Evolutionary conservation across 2,329 filamentous ascomycete genomes (phyloP).

Genomic region (Endoconidiophora polonica): DNA sequence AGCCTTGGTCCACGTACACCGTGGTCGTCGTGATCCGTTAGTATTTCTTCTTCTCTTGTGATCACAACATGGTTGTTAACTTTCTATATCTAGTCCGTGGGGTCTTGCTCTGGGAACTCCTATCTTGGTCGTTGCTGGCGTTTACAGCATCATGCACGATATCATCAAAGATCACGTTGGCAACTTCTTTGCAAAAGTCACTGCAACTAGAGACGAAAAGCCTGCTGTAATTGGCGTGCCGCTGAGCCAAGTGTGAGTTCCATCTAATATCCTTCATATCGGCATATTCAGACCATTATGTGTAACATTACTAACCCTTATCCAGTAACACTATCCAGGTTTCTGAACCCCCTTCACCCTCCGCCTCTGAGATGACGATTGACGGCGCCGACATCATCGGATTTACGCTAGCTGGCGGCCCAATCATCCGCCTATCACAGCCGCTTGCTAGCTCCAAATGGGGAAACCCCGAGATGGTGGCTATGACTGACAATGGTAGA

Average conservation of each 20-base stretch:
- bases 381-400: constrained; percentile 22
- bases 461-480: constrained; percentile 13
- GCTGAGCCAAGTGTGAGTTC: constrained; percentile 24
- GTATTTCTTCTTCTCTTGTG: constrained; percentile 15
- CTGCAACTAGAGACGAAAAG: constrained; percentile 15
- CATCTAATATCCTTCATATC: not conserved
- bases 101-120: constrained; percentile 43
- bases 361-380: constrained; percentile 13
- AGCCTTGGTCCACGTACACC: constrained; percentile 32
- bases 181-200: constrained; percentile 17
- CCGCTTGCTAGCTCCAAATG: constrained; percentile 16
- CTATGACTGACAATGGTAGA: constrained; percentile 6
- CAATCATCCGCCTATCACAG: constrained; percentile 29
- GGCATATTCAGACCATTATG: constrained; percentile 11
- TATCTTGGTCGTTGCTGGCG: constrained; percentile 39
- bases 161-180: constrained; percentile 23
- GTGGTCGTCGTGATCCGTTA: constrained; percentile 34
- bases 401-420: constrained; percentile 28
- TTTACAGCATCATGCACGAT: constrained; percentile 32
- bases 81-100: constrained; percentile 28
- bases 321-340: constrained; percentile 9
- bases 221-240: too few species aligned
- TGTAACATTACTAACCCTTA: constrained; percentile 21
- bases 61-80: not conserved
- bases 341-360: constrained; percentile 11